phyloP scores from a whole-genome alignment of 805 yeast species.

The Jamesozyma piceae region DNA sequence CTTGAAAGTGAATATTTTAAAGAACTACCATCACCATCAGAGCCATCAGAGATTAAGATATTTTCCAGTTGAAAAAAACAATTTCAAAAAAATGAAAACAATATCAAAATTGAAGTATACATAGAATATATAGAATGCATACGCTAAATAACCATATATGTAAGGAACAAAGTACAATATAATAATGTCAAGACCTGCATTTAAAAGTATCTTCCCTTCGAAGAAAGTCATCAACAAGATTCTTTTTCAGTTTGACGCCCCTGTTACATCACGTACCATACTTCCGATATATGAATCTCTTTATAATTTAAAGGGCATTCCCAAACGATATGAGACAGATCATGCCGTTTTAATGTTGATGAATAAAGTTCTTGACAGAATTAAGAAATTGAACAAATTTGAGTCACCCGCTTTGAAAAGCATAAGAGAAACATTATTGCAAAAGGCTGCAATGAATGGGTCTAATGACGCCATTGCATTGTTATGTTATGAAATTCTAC shows the following conservation, averaged over 20 bases:
- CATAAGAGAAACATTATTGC: conserved; percentile 65
- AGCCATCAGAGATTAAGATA: conserved; percentile 32
- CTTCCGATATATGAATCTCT: conserved; percentile 44
- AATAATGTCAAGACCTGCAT: conserved; percentile 26
- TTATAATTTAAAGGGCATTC: conserved; percentile 29
- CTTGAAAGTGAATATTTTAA: conserved; percentile 57
- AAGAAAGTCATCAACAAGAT: conserved; percentile 47
- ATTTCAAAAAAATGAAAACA: background rate
- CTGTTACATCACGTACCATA: conserved; percentile 44
- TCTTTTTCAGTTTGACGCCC: conserved; percentile 58
- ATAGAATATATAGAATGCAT: no score
- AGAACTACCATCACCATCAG: conserved; percentile 69
- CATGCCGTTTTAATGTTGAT: conserved; percentile 31
- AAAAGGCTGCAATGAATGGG: conserved; percentile 76
- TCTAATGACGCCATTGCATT: conserved; percentile 71
- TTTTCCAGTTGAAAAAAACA: conserved; percentile 1
- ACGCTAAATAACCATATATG: background rate
- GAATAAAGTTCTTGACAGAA: conserved; percentile 48
- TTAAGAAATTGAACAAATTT: conserved; percentile 2
- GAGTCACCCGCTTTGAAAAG: conserved; percentile 4
- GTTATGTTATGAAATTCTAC: conserved; percentile 56
- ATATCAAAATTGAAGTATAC: no score
- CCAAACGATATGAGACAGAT: conserved; percentile 23
- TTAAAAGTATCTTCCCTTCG: conserved; percentile 46
- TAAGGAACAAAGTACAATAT: background rate